Conservation (phyloP, 306 rosid species). For the Dalbergia oliveri region DNA sequence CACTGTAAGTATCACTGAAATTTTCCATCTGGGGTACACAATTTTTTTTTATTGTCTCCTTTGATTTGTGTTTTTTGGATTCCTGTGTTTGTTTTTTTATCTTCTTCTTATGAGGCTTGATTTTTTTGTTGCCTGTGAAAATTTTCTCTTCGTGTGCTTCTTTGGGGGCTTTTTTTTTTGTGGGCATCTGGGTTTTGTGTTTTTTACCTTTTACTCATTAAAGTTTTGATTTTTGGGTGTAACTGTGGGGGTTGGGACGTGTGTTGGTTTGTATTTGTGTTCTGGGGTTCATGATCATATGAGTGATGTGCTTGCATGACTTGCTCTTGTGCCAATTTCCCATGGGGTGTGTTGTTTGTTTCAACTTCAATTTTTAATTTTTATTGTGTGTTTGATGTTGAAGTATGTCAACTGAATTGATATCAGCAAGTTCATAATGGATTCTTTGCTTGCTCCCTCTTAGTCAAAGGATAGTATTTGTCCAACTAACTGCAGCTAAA, state of each 20-base stretch:
- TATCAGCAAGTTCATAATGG: conserved; percentile 15
- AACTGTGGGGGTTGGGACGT: conserved; percentile 27
- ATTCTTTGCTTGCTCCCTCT: conserved; percentile 37
- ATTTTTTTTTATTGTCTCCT: not conserved
- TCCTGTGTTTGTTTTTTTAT: not conserved
- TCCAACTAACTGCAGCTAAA: conserved; percentile 17
- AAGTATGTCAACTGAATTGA: conserved; percentile 28
- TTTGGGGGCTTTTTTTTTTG: not conserved
- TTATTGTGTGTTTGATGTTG: conserved; percentile 19
- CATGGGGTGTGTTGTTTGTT: conserved; percentile 1
- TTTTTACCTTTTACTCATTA: not conserved
- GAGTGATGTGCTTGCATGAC: conserved; percentile 26
- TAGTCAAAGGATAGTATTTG: not conserved
- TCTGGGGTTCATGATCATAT: conserved; percentile 30
- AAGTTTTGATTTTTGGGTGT: conserved; percentile 40
- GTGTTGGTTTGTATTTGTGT: not conserved
- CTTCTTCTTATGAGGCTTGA: not conserved
- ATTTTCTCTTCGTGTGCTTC: conserved; percentile 26
- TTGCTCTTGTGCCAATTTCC: conserved; percentile 23
- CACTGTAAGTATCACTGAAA: conserved; percentile 55
- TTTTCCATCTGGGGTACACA: conserved; percentile 29
- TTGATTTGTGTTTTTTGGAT: conserved; percentile 17
- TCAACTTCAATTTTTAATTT: conserved; percentile 34
- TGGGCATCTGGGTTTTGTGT: conserved; percentile 22
- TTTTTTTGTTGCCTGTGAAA: not conserved